Percentiles rank a stretch among this genome's conserved stretches.
These are phyloP conservation scores for Psilocybe cyanescens DNA, from an alignment of 768 basidiomycete genomes.

Conservation along the genomic window DNA sequence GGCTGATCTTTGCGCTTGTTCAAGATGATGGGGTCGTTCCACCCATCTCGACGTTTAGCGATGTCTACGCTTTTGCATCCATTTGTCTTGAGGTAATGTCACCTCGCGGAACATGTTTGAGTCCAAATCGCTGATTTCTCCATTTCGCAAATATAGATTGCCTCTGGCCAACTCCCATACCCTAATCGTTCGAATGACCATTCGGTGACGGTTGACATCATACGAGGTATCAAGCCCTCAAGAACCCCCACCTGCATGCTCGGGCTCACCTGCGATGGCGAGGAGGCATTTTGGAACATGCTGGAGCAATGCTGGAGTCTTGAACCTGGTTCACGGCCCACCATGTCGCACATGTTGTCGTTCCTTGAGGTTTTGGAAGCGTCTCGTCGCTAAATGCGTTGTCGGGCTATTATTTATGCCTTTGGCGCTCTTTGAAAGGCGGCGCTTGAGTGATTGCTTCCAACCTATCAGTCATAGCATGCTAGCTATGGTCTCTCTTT, in stretches of 20 bases:
- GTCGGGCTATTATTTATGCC: neutral
- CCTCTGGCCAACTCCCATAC: constrained; percentile 55
- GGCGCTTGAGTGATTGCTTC: too few relatives aligned
- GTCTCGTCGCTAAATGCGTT: constrained; percentile 4
- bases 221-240: constrained; percentile 53
- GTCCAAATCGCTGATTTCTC: neutral
- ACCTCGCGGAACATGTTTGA: neutral
- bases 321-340: constrained; percentile 40
- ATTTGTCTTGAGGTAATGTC: constrained; percentile 59
- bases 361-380: constrained; percentile 32
- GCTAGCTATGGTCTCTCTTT: neutral
- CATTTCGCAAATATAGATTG: constrained; percentile 37
- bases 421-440: neutral
- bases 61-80: constrained; percentile 65
- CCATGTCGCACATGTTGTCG: constrained; percentile 42
- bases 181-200: constrained; percentile 57
- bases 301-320: constrained; percentile 51
- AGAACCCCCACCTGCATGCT: constrained; percentile 33
- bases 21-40: constrained; percentile 47
- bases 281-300: constrained; percentile 44
- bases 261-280: constrained; percentile 27
- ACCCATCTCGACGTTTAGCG: constrained; percentile 52
- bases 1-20: constrained; percentile 52
- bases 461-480: neutral
- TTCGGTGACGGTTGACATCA: constrained; percentile 57